Percentiles rank a stretch among this genome's conserved stretches.
Evolutionary conservation across 306 rosid genomes (phyloP).

Genomic region (Lathyrus aphaca): DNA sequence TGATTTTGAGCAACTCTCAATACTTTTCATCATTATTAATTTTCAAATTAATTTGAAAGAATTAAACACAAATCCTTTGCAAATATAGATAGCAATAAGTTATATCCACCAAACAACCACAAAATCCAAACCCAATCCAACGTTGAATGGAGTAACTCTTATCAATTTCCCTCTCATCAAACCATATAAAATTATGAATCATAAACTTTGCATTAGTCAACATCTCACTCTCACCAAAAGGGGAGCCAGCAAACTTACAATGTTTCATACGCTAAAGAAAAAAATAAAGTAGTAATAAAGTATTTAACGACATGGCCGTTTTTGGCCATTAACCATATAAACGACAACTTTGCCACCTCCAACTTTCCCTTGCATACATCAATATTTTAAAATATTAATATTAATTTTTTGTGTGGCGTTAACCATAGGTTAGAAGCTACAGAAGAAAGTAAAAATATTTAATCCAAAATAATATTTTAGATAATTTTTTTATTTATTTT

Average conservation of each 20-base stretch:
- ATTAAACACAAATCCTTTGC: not conserved
- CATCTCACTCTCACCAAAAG: not conserved
- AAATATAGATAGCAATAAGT: not conserved
- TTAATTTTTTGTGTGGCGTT: not conserved
- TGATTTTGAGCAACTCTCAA: too few relatives aligned
- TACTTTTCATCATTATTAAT: too few relatives aligned
- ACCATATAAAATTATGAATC: not conserved
- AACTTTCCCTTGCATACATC: not conserved
- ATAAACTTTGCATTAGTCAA: constrained; percentile 20
- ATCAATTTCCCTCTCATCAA: not conserved
- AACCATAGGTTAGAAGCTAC: constrained; percentile 20
- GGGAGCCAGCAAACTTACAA: not conserved
- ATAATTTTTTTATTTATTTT: not conserved
- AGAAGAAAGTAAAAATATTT: not conserved
- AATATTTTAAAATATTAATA: not conserved
- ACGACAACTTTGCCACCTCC: constrained; percentile 26
- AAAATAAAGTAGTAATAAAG: not conserved
- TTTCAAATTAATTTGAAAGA: not conserved
- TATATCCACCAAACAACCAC: not conserved
- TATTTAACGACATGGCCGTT: constrained; percentile 15
- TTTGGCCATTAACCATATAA: constrained; percentile 19
- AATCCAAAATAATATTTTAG: too few relatives aligned
- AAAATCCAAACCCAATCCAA: not conserved
- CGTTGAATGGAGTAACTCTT: not conserved
- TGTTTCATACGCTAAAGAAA: constrained; percentile 14